Evolutionary conservation across 2,329 filamentous ascomycete genomes (phyloP).

Genomic region (Alternaria sp.): DNA sequence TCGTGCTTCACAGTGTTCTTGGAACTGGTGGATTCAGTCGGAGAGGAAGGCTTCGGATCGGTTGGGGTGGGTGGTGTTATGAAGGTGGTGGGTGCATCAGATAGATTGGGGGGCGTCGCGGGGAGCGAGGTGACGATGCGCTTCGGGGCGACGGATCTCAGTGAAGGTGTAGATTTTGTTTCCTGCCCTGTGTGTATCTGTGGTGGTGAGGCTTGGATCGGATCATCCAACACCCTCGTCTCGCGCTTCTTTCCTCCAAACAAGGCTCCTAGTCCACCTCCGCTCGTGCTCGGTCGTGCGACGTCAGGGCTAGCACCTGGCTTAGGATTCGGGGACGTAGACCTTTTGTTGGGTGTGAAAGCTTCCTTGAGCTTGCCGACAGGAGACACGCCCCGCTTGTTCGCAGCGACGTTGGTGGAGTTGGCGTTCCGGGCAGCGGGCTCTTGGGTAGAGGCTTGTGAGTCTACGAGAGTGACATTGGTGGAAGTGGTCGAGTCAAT

Average conservation of each 20-base stretch:
- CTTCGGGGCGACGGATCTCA: conserved; percentile 33
- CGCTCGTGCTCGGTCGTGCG: conserved; percentile 53
- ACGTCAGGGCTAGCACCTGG: conserved; percentile 42
- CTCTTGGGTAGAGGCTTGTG: conserved; percentile 35
- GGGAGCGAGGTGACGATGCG: conserved; percentile 50
- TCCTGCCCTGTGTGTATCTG: conserved; percentile 39
- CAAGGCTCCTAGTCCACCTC: conserved; percentile 49
- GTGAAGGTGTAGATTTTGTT: conserved; percentile 38
- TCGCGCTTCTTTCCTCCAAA: conserved; percentile 49
- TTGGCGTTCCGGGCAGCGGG: conserved; percentile 39
- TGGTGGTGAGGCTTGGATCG: conserved; percentile 37
- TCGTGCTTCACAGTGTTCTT: conserved; percentile 33
- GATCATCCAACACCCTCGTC: conserved; percentile 38
- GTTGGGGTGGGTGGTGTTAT: conserved; percentile 70
- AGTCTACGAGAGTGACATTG: conserved; percentile 40
- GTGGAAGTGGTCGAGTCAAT: conserved; percentile 41
- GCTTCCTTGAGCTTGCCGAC: conserved; percentile 74
- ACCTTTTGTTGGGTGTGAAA: conserved; percentile 58
- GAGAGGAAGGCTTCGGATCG: conserved; percentile 50
- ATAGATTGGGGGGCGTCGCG: conserved; percentile 52
- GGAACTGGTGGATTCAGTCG: conserved; percentile 36
- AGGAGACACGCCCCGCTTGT: conserved; percentile 71
- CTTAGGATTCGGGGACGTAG: conserved; percentile 36
- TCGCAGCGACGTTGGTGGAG: conserved; percentile 40
- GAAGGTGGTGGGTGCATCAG: conserved; percentile 61